These are phyloP conservation scores for Angophora floribunda DNA, from an alignment of 345 rosid species.

Conservation along the genomic window DNA sequence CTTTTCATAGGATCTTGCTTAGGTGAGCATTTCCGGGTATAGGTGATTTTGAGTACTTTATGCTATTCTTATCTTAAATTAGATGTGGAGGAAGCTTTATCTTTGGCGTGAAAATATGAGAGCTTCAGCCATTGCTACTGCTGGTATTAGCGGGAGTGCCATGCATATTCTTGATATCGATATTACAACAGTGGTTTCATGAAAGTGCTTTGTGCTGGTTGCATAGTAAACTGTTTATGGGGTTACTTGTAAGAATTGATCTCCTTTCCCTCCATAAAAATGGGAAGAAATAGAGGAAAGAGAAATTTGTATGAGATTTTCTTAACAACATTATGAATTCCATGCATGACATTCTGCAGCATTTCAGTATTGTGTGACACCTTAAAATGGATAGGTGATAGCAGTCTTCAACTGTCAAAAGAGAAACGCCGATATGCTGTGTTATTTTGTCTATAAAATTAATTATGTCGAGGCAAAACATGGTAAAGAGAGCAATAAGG, in stretches of 20 bases:
- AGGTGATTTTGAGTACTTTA: not conserved
- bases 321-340: not conserved
- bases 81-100: not conserved
- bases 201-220: not conserved
- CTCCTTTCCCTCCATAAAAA: not conserved
- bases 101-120: not conserved
- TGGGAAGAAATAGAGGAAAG: not conserved
- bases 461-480: not conserved
- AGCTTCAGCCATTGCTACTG: not conserved
- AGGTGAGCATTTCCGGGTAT: not conserved
- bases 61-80: not conserved
- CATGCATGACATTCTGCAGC: not conserved
- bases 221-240: not conserved
- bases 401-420: not conserved
- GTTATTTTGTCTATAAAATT: not conserved
- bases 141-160: not conserved
- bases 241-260: not conserved
- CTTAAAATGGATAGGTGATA: not conserved
- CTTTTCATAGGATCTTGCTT: not conserved
- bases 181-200: not conserved
- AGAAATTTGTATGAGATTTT: not conserved
- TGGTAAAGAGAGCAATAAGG: not conserved
- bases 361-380: not conserved
- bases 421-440: not conserved
- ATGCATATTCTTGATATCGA: not conserved